Evolutionary conservation across 208 protist species (phyloP), one percentile per base, ranked within the genome.

Genomic region (Novymonas esmeraldas): DNA sequence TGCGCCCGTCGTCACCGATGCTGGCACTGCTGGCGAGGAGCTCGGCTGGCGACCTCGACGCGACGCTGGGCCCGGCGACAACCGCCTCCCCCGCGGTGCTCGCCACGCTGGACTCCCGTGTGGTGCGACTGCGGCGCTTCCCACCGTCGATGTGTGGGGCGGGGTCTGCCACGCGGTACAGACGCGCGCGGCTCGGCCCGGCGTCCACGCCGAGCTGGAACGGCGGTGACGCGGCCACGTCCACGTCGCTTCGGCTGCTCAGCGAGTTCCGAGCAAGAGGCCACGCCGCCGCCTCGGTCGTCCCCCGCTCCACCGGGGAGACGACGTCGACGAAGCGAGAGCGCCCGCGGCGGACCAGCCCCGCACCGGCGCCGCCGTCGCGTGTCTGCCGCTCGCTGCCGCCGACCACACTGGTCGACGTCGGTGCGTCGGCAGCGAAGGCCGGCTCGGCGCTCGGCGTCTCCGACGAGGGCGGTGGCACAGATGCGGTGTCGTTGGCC

Each of bases 71-170:
- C 24, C 1, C 1, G 24, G 36, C 39, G 20, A 2, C 26, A 14
- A 24, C 33, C 9, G 39, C 39, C 5, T 13, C 39, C 24, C 20
- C 56, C 10, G 18, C 5, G 20, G 11, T 10, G 56, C 36, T 36
- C 36, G 39, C 20, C 36, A 46, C 13, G 26, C 54, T 60, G 13
- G 56, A 61, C 26, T 20, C 26, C 22, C 20, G 56, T 1, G 28
- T 34, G 6, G 34, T 28, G 24, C 38, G 22, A 38, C 13, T 18
- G 36, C 56, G 24, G 36, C 39, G 56, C 56, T 31, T 61, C 22
- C 36, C 24, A 22, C 56, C 22, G 26, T 29, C 9, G 13, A 61
- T 61, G 9, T 34, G 34, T 36, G 56, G 56, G 14, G 56, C 56
- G 11, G 56, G 56, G 24, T 61, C 38, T 34, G 56, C 45, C 13